These are phyloP conservation scores for Periconia sp. DNA, from an alignment of 2,329 filamentous ascomycete species.

Conservation along the genomic window DNA sequence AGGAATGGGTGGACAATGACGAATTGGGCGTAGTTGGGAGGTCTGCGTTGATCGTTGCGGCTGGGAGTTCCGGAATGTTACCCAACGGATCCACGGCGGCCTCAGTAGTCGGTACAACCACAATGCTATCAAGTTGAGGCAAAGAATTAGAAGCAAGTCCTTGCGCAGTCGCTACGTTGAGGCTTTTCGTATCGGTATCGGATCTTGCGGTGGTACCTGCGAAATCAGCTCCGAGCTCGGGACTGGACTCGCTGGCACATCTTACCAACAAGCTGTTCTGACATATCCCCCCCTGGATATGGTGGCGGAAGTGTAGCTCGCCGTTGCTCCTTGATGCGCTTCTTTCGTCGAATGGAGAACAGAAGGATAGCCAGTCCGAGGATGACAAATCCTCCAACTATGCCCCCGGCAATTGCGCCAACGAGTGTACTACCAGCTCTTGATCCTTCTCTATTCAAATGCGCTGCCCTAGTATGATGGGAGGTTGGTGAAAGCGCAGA, in stretches of 20 bases:
- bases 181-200: slow-evolving; percentile 1
- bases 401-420: slow-evolving; percentile 30
- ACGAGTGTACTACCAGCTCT: slow-evolving; percentile 7
- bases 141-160: slow-evolving; percentile 9
- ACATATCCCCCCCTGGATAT: slow-evolving; percentile 32
- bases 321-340: slow-evolving; percentile 23
- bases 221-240: too few species aligned
- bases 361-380: slow-evolving; percentile 13
- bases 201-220: slow-evolving; percentile 10
- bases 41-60: slow-evolving; percentile 4
- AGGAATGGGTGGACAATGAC: too few species aligned
- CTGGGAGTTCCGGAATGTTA: slow-evolving; percentile 24
- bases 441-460: not conserved
- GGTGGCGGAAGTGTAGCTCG: slow-evolving; percentile 30
- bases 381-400: slow-evolving; percentile 24
- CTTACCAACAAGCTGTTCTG: slow-evolving; percentile 25
- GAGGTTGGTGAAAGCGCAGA: slow-evolving; percentile 1
- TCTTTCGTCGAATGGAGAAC: slow-evolving; percentile 18
- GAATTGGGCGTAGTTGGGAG: slow-evolving; percentile 5
- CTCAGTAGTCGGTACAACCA: slow-evolving; percentile 17
- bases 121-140: slow-evolving; percentile 22
- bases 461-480: not conserved
- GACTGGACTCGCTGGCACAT: slow-evolving; percentile 4
- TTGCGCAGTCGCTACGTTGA: not conserved
- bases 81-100: slow-evolving; percentile 18